Conservation (phyloP, 768 basidiomycete genomes). For the Mycena capillaripes region DNA sequence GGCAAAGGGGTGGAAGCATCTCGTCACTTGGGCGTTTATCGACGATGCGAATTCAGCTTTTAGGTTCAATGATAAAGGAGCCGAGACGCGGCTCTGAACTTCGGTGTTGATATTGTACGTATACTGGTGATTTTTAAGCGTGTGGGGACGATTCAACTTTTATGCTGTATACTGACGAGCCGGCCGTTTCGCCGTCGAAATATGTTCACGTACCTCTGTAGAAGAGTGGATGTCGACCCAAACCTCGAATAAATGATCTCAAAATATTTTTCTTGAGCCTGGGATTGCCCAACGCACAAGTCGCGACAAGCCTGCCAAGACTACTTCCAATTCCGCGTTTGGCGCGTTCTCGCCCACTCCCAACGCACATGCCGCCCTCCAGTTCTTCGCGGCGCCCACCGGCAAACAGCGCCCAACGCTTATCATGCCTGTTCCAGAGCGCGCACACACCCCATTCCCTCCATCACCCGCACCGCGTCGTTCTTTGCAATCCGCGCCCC, state of each 20-base stretch:
- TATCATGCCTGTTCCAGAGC: slow-evolving; percentile 38
- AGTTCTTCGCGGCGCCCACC: slow-evolving; percentile 47
- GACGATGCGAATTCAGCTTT: slow-evolving; percentile 5
- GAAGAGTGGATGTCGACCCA: too few species aligned
- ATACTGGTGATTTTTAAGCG: too few species aligned
- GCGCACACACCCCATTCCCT: slow-evolving; percentile 38
- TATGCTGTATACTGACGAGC: too few species aligned
- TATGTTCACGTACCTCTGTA: too few species aligned
- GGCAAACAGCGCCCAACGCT: slow-evolving; percentile 40
- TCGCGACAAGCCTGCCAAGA: too few species aligned
- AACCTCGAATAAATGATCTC: too few species aligned
- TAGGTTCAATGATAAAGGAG: slow-evolving; percentile 1
- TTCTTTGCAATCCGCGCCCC: slow-evolving; percentile 33
- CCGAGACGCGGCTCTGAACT: background rate
- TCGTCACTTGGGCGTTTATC: slow-evolving; percentile 6
- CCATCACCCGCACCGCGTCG: slow-evolving; percentile 60
- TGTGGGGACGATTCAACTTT: too few species aligned
- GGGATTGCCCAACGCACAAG: too few species aligned
- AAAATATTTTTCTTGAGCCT: too few species aligned
- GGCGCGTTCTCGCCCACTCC: slow-evolving; percentile 58
- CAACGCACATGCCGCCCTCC: slow-evolving; percentile 49
- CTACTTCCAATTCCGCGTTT: slow-evolving; percentile 43
- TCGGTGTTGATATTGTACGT: too few species aligned
- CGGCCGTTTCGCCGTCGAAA: too few species aligned
- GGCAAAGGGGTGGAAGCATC: slow-evolving; percentile 37